Evolutionary conservation across 495 filamentous ascomycete genomes (phyloP).

Genomic region (Hypomontagnella monticulosa): DNA sequence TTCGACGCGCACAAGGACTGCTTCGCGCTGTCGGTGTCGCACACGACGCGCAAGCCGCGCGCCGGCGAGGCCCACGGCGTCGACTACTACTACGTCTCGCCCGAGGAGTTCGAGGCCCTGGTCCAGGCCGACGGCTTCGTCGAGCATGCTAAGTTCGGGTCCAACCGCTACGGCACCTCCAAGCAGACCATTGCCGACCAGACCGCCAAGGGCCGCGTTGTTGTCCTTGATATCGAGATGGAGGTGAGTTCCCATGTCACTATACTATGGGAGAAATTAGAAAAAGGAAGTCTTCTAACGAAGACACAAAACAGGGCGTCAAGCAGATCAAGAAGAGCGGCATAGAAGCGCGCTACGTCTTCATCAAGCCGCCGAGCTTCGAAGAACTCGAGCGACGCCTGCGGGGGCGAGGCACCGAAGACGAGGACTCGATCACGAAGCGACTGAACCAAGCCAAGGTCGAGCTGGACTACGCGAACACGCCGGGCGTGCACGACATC

Average conservation of each 20-base stretch:
- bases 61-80: conserved; percentile 77
- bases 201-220: conserved; percentile 70
- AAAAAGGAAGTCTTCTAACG: conserved; percentile 5
- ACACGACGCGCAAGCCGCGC: conserved; percentile 84
- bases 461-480: conserved; percentile 83
- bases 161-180: conserved; percentile 88
- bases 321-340: conserved; percentile 88
- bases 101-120: conserved; percentile 73
- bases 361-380: conserved; percentile 81
- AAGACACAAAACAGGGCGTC: conserved; percentile 67
- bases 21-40: conserved; percentile 85
- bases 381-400: conserved; percentile 79
- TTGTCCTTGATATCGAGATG: conserved; percentile 92
- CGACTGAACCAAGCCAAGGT: conserved; percentile 78
- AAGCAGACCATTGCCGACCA: conserved; percentile 79
- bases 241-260: conserved; percentile 60
- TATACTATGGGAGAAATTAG: background rate
- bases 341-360: conserved; percentile 83
- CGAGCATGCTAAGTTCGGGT: conserved; percentile 88
- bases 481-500: conserved; percentile 79
- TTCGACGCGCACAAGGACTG: conserved; percentile 69
- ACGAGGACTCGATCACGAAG: conserved; percentile 78
- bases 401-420: conserved; percentile 84
- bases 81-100: conserved; percentile 83
- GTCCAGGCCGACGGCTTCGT: conserved; percentile 80